A percentile compares a stretch with the other conserved stretches of the same genome.
Conservation (phyloP, 257 asterid genomes). For the Coffea eugenioides region DNA sequence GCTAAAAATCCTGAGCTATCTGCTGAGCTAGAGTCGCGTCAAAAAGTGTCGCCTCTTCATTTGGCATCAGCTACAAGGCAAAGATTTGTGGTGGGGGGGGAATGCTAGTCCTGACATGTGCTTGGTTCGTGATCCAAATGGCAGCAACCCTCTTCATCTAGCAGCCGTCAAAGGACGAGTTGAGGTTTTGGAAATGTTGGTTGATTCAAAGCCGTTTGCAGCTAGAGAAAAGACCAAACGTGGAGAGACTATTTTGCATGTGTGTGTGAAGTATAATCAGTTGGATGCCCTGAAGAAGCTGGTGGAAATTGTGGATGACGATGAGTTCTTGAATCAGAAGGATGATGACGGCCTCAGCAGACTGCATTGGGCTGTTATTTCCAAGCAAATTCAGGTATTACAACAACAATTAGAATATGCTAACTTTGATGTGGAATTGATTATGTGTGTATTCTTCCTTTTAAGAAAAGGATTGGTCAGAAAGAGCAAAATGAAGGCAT, state of each 20-base stretch:
- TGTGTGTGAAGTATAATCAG: conserved; percentile 21
- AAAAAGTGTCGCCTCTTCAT: conserved; percentile 8
- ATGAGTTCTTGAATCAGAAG: conserved; percentile 25
- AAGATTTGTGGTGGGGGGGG: too few relatives aligned
- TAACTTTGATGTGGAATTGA: not conserved
- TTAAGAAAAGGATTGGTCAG: too few relatives aligned
- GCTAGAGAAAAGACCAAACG: not conserved
- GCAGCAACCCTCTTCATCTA: conserved; percentile 19
- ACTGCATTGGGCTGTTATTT: conserved; percentile 37
- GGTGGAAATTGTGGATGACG: not conserved
- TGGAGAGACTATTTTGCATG: conserved; percentile 9
- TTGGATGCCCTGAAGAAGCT: conserved; percentile 30
- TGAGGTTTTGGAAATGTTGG: conserved; percentile 6
- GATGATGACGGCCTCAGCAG: conserved; percentile 32
- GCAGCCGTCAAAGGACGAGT: conserved; percentile 20
- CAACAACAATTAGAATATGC: too few relatives aligned
- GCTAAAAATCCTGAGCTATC: not conserved
- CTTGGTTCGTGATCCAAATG: not conserved
- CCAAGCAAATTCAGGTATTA: conserved; percentile 36
- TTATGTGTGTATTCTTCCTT: not conserved
- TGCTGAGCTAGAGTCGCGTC: not conserved
- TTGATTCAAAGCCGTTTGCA: conserved; percentile 1
- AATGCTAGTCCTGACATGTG: not conserved
- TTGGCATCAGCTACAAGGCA: conserved; percentile 17
- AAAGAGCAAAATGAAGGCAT: too few relatives aligned